A percentile compares a stretch with the other conserved stretches of the same genome.
These are phyloP conservation scores for Ophiocordyceps camponoti-leonardi DNA, from an alignment of 2,329 filamentous ascomycete genomes.

Conservation along the genomic window DNA sequence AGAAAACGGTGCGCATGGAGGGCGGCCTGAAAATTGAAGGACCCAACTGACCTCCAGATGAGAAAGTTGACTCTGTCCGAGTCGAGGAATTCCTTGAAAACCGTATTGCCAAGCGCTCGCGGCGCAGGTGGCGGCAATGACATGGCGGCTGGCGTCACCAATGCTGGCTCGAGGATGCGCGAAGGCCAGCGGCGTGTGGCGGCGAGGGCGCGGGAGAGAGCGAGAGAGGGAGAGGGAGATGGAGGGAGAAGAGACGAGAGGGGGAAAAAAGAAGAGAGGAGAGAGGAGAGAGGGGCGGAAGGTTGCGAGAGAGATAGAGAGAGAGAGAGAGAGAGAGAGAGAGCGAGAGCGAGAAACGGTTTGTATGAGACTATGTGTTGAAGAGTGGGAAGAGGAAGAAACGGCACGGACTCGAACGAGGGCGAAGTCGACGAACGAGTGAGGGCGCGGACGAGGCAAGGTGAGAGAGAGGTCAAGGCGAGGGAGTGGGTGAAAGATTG, in stretches of 20 bases:
- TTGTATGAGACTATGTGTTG: too few species aligned
- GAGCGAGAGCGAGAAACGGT: too few species aligned
- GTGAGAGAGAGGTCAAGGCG: constrained; percentile 1
- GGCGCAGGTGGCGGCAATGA: constrained; percentile 16
- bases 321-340: background rate
- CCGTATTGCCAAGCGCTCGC: constrained; percentile 22
- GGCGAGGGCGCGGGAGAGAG: background rate
- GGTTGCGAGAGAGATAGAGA: background rate
- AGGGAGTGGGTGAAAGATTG: constrained; percentile 2
- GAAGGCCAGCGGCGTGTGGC: background rate
- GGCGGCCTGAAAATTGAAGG: background rate
- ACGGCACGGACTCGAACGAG: background rate
- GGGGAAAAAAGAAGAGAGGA: background rate
- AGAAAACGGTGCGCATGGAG: background rate
- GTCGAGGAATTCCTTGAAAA: constrained; percentile 42
- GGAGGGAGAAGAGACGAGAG: background rate
- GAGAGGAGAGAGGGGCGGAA: background rate
- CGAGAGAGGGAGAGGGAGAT: background rate
- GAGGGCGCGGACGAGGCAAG: background rate
- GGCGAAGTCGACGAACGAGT: background rate
- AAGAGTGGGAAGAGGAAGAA: background rate
- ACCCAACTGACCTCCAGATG: constrained; percentile 46
- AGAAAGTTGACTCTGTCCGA: constrained; percentile 54
- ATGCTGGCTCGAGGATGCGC: background rate
- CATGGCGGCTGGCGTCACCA: constrained; percentile 6